A percentile compares a stretch with the other conserved stretches of the same genome.
Conservation (phyloP, 1,284 basidiomycete genomes). For the Hymenochaete sp. region DNA sequence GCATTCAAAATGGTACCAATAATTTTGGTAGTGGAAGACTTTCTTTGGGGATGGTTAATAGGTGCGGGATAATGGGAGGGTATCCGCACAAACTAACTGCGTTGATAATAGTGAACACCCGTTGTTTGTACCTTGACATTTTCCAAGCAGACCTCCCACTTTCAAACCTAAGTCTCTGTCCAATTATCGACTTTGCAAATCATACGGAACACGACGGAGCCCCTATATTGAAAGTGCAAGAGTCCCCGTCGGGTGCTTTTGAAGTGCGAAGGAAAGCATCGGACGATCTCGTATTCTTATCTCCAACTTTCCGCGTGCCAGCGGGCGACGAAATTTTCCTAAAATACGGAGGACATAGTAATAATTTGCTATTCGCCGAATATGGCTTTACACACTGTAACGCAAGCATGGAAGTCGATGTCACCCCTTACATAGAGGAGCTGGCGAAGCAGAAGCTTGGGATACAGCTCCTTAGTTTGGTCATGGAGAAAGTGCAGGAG, state of each 20-base stretch:
- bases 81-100: constrained; percentile 9
- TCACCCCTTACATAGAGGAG: constrained; percentile 48
- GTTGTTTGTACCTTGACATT: constrained; percentile 74
- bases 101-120: constrained; percentile 64
- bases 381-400: constrained; percentile 67
- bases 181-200: constrained; percentile 81
- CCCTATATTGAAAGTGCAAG: constrained; percentile 35
- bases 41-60: constrained; percentile 83
- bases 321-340: constrained; percentile 60
- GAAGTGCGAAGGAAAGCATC: too few species aligned
- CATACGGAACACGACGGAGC: constrained; percentile 37
- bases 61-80: constrained; percentile 46
- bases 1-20: not conserved
- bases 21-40: constrained; percentile 30
- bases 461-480: too few species aligned
- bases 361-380: constrained; percentile 67
- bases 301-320: constrained; percentile 33
- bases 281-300: constrained; percentile 46
- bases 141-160: constrained; percentile 42
- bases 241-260: not conserved
- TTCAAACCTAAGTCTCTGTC: constrained; percentile 77
- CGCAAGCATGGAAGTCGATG: constrained; percentile 45
- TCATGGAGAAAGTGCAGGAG: too few species aligned
- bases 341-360: constrained; percentile 69
- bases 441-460: constrained; percentile 34